phyloP scores from a whole-genome alignment of 352 stramenopile species.

The Chrysophaeum taylorii region DNA sequence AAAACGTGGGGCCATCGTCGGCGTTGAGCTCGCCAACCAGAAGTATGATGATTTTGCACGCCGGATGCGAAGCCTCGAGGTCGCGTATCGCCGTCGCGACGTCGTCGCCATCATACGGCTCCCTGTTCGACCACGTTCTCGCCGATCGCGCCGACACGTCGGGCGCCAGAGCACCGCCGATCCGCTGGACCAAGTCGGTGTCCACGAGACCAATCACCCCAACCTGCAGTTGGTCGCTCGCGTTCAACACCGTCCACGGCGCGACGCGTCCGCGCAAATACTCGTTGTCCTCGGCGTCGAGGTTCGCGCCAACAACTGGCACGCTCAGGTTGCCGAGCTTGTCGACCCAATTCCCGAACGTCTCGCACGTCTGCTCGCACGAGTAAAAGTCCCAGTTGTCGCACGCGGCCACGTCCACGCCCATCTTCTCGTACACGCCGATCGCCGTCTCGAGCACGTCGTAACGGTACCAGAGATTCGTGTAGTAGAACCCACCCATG shows the following conservation, averaged over 20 bases:
- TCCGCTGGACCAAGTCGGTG: neutral
- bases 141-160: too few relatives aligned
- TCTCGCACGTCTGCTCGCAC: neutral
- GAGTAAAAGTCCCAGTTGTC: neutral
- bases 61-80: neutral
- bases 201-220: neutral
- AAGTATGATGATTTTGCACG: neutral
- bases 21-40: neutral
- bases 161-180: too few relatives aligned
- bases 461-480: neutral
- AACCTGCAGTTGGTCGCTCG: neutral
- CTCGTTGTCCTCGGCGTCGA: neutral
- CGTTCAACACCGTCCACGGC: neutral
- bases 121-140: too few relatives aligned
- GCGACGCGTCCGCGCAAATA: neutral
- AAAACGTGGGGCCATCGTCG: neutral
- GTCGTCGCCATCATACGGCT: neutral
- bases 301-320: neutral
- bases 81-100: neutral
- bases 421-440: neutral
- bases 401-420: neutral
- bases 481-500: neutral
- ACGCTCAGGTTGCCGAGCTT: neutral
- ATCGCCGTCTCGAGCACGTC: neutral
- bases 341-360: neutral